Base-by-base conservation (phyloP, 352 stramenopile genomes). In the Proteromonas lacertae region DNA sequence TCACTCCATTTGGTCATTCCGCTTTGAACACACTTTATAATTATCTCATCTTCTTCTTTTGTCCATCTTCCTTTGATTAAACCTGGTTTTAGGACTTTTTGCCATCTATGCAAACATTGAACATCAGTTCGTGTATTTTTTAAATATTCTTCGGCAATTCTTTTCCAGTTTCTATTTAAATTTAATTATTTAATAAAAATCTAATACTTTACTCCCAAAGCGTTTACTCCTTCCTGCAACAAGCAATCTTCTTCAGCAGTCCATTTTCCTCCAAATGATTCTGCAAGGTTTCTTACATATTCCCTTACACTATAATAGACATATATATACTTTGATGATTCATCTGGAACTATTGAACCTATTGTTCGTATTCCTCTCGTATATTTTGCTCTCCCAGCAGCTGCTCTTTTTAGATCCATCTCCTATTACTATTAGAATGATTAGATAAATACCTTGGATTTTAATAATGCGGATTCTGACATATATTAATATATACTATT, bases 141-240 rank as follows among this genome's bases (percentile, higher is more conserved):
- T 5, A 12, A 36, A 9, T 12, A 4, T 17, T 60, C 60, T 37
- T 74, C 59, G n/a, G 68, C 62, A 36, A 81, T 76, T 35, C 71
- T 59, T 1, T 61, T 60, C 68, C 68, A 81, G 49, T 78, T 75
- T 43, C 73, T 81, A 4, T 14, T 40, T 38, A 20, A 25, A 16
- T 17, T n/a, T 28, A 9, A n/a, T n/a, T n/a, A 10, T 14, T 71
- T 68, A 38, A 91, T 77, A 42, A 70, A 61, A 46, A 83, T 86
- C 77, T 77, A 92, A 46, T 84, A 89, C 30, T 82, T 83, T 30
- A 69, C 65, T n/a, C 72, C 71, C 38, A 83, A 72, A 14, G 60
- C 57, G 24, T 73, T 55, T 7, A 92, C 75, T 8, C 74, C 62
- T 16, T 74, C 57, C 25, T 66, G 62, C 18, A 90, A 56, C n/a